phyloP scores from a whole-genome alignment of 108 stramenopile species.

The Cyclostephanos tholiformis region DNA sequence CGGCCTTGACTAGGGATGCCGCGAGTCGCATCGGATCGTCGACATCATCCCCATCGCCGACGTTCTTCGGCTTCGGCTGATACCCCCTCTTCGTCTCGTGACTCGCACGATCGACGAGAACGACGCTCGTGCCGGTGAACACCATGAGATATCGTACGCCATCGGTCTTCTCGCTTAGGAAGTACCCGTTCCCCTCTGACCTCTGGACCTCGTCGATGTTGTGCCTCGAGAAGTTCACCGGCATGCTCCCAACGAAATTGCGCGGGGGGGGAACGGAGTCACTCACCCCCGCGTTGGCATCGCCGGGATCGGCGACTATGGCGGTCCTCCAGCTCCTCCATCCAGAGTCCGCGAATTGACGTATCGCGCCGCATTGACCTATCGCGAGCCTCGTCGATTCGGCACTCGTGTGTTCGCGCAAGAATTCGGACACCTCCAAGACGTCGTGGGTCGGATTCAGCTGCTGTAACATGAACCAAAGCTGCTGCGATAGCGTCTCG shows the following conservation, averaged over 20 bases:
- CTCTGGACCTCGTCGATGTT: slow-evolving; percentile 90
- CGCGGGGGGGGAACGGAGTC: slow-evolving; percentile 44
- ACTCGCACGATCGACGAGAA: slow-evolving; percentile 88
- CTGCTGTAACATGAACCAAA: slow-evolving; percentile 80
- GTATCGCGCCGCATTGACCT: slow-evolving; percentile 76
- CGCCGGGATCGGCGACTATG: neutral
- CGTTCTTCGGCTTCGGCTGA: slow-evolving; percentile 54
- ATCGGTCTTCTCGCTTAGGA: slow-evolving; percentile 96
- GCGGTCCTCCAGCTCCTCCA: slow-evolving; percentile 44
- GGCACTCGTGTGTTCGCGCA: slow-evolving; percentile 66
- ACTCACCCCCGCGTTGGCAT: slow-evolving; percentile 24
- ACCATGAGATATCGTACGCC: slow-evolving; percentile 94
- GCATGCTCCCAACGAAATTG: slow-evolving; percentile 94
- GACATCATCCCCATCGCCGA: neutral
- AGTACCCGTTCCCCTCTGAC: slow-evolving; percentile 72
- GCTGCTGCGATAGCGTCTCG: slow-evolving; percentile 60
- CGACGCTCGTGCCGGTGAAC: slow-evolving; percentile 85
- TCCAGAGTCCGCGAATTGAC: slow-evolving; percentile 62
- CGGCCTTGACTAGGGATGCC: slow-evolving; percentile 66
- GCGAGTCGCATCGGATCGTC: slow-evolving; percentile 63
- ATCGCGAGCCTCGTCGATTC: slow-evolving; percentile 65
- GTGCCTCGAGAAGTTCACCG: slow-evolving; percentile 93
- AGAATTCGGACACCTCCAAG: slow-evolving; percentile 76
- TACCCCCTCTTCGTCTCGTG: slow-evolving; percentile 73
- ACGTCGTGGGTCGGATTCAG: slow-evolving; percentile 82